Evolutionary conservation across 2,329 filamentous ascomycete species (phyloP).

Genomic region (Xylariaceae sp.): DNA sequence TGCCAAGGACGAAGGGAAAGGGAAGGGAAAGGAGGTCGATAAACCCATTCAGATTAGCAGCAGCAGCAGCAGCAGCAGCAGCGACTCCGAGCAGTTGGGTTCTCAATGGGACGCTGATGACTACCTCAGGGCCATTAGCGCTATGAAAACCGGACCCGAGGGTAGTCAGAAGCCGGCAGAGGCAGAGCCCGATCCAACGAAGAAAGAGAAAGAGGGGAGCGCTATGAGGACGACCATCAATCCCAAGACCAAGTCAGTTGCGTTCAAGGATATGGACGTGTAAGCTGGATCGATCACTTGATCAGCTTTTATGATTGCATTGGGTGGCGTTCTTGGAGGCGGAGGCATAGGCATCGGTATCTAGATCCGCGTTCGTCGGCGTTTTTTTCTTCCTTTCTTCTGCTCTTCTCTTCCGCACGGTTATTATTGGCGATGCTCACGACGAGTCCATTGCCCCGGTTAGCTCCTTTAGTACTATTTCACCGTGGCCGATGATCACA

Average conservation of each 20-base stretch:
- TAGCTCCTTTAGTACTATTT: neutral
- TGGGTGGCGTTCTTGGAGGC: conserved; percentile 21
- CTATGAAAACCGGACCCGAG: conserved; percentile 25
- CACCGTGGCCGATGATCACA: neutral
- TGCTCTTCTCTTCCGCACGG: neutral
- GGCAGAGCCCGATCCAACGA: conserved; percentile 5
- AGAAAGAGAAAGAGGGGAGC: conserved; percentile 24
- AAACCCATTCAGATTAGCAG: conserved; percentile 9
- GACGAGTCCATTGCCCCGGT: neutral
- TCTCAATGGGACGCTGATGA: conserved; percentile 29
- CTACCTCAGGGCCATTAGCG: conserved; percentile 31
- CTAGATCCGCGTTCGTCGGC: conserved; percentile 1
- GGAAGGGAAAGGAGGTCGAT: conserved; percentile 21
- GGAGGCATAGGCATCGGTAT: neutral
- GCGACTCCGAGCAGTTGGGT: conserved; percentile 21
- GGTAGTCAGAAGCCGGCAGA: conserved; percentile 20
- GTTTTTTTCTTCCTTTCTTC: conserved; percentile 5
- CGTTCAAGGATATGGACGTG: conserved; percentile 23
- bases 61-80: conserved; percentile 11
- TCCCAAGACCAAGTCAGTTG: conserved; percentile 28
- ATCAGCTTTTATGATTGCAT: conserved; percentile 18
- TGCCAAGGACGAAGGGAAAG: conserved; percentile 19
- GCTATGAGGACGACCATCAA: conserved; percentile 18
- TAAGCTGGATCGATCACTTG: conserved; percentile 9
- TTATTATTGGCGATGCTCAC: neutral